Evolutionary conservation across 176 grass and related monocot species (phyloP).

Genomic region (Microstegium vimineum): DNA sequence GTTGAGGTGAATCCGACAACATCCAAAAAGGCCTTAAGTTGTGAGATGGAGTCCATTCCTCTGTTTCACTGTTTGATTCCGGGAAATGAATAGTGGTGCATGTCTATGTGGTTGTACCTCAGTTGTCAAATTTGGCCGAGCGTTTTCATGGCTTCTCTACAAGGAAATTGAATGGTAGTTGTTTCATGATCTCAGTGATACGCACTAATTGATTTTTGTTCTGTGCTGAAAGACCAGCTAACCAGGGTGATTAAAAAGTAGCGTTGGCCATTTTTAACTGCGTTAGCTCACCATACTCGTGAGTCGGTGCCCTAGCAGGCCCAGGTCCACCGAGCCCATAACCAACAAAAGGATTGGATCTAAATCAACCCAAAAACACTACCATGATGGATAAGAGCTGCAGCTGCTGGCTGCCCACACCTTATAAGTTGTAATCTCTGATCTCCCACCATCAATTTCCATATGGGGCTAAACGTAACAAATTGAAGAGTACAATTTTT

Average conservation of each 20-base stretch:
- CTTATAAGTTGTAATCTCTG: not conserved
- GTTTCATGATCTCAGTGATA: not conserved
- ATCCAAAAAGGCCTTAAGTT: too few species aligned
- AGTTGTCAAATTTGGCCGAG: not conserved
- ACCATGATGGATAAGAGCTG: not conserved
- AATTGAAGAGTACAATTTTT: not conserved
- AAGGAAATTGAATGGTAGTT: not conserved
- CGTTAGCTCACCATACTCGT: not conserved
- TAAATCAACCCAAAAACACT: not conserved
- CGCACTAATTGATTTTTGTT: not conserved
- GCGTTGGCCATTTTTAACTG: not conserved
- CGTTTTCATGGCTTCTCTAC: not conserved
- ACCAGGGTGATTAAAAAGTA: not conserved
- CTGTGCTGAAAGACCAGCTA: not conserved
- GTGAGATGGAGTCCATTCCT: not conserved
- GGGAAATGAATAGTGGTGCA: not conserved
- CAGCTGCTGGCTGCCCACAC: not conserved
- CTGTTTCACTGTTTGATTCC: not conserved
- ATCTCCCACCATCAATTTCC: not conserved
- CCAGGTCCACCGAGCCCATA: too few species aligned
- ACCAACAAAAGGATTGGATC: too few species aligned
- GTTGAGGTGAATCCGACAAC: too few species aligned
- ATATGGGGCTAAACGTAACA: not conserved
- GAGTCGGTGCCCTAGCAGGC: too few species aligned
- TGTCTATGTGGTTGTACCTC: not conserved